Conservation (phyloP, 169 alveolate species). For the Toxoplasma gondii region DNA sequence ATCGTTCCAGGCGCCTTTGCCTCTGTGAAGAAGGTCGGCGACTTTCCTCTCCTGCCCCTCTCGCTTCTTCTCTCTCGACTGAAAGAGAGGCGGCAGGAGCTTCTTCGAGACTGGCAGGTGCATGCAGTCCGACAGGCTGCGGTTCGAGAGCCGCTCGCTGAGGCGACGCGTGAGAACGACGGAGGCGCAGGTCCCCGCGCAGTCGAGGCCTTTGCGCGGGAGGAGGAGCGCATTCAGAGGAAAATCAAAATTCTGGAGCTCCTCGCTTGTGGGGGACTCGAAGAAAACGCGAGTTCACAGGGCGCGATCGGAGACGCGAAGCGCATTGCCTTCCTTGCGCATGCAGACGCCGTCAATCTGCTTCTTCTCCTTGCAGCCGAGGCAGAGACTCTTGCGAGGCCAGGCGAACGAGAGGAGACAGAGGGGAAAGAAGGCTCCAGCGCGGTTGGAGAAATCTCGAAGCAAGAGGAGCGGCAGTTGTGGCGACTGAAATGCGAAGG, state of each 20-base stretch:
- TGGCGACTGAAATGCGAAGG: background rate
- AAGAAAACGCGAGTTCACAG: background rate
- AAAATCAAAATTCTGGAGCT: background rate
- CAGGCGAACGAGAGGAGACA: background rate
- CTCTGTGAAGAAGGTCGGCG: background rate
- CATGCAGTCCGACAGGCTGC: no score
- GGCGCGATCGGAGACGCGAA: background rate
- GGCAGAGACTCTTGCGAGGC: background rate
- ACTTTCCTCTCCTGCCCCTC: background rate
- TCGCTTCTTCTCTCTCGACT: background rate
- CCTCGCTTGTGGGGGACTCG: background rate
- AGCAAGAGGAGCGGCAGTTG: background rate
- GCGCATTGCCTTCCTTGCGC: background rate
- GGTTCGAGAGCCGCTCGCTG: background rate
- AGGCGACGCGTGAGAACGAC: background rate
- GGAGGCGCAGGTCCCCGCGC: background rate
- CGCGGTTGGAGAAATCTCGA: background rate
- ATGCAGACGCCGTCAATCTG: background rate
- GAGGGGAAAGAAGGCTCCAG: background rate
- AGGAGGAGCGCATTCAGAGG: background rate
- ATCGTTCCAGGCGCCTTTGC: constrained; percentile 29
- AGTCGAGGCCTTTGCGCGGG: background rate
- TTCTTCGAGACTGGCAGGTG: constrained; percentile 11
- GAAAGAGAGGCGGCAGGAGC: background rate
- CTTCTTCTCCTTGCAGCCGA: background rate